Percentiles rank a stretch among this genome's conserved stretches.
phyloP scores from a whole-genome alignment of 2,329 filamentous ascomycete genomes.

The Fusarium sterilihyphosum region DNA sequence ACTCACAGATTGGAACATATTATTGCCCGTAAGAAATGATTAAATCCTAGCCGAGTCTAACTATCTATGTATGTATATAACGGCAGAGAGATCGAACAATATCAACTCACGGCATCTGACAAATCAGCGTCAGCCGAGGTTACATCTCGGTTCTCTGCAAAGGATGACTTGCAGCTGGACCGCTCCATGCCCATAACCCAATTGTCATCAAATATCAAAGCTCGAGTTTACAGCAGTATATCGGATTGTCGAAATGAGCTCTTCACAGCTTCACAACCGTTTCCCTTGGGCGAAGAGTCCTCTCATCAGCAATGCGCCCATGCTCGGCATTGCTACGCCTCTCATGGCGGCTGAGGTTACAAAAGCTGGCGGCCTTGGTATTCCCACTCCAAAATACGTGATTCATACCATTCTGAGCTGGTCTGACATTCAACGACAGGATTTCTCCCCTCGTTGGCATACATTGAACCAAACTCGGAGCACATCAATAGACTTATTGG shows the following conservation, averaged over 20 bases:
- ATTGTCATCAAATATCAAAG: neutral
- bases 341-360: conserved; percentile 50
- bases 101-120: conserved; percentile 10
- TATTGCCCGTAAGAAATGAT: neutral
- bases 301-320: conserved; percentile 50
- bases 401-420: neutral
- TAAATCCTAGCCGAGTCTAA: too few species aligned
- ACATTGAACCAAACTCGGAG: conserved; percentile 44
- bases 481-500: conserved; percentile 47
- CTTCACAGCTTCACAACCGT: conserved; percentile 40
- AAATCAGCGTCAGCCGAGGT: conserved; percentile 18
- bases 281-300: conserved; percentile 47
- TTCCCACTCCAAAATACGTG: neutral
- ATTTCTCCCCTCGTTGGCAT: conserved; percentile 47
- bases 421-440: conserved; percentile 37
- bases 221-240: neutral
- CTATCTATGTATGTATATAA: neutral
- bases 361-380: conserved; percentile 53
- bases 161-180: neutral
- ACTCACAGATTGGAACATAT: neutral
- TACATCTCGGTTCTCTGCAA: neutral
- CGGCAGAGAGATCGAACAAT: neutral
- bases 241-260: conserved; percentile 34
- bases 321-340: conserved; percentile 48
- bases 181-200: neutral